Conservation (phyloP, 2,329 filamentous ascomycete genomes). For the Orbilia blumenaviensis region DNA sequence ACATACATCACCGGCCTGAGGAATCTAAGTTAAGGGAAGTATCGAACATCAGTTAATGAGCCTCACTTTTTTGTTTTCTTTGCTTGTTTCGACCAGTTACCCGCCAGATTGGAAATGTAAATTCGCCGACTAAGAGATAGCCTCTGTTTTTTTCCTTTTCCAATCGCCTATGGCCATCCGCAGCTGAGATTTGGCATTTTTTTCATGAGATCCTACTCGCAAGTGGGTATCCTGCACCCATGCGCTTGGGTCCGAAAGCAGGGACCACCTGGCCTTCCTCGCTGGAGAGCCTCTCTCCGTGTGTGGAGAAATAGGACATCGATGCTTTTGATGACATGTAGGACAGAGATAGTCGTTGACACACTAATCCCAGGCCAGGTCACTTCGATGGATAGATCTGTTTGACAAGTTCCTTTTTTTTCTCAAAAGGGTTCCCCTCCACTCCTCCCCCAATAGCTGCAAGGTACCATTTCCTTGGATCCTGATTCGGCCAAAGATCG, state of each 20-base stretch:
- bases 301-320: conserved; percentile 1
- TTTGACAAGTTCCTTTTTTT: too few species aligned
- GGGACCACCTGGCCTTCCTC: background rate
- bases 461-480: conserved; percentile 18
- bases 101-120: conserved; percentile 1
- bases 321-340: conserved; percentile 17
- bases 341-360: conserved; percentile 35
- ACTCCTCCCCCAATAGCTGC: too few species aligned
- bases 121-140: conserved; percentile 24
- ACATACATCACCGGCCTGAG: too few species aligned
- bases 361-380: background rate
- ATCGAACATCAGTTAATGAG: conserved; percentile 19
- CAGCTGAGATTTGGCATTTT: conserved; percentile 49
- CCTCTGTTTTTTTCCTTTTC: background rate
- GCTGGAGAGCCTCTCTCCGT: too few species aligned
- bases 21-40: too few species aligned
- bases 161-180: conserved; percentile 19
- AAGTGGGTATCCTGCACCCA: too few species aligned
- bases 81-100: too few species aligned
- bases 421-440: conserved; percentile 20
- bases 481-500: conserved; percentile 43
- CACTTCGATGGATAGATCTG: background rate
- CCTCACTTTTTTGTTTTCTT: conserved; percentile 1
- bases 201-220: background rate
- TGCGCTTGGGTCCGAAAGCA: conserved; percentile 8